These are phyloP conservation scores for Bruguiera parviflora DNA, from an alignment of 345 rosid genomes.

Conservation along the genomic window DNA sequence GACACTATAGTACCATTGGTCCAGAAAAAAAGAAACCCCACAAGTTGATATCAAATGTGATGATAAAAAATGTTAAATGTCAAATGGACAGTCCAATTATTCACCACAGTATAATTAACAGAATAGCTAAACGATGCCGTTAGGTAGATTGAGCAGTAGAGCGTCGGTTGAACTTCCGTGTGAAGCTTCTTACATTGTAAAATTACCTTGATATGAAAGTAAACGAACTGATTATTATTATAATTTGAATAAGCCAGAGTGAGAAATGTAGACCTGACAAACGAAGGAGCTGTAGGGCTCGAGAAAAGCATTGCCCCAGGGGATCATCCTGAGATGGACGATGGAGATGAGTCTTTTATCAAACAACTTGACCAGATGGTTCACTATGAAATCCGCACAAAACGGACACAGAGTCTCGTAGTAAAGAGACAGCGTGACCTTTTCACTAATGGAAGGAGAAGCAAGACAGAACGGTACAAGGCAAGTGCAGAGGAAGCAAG, in stretches of 20 bases:
- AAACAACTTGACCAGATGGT: conserved; percentile 60
- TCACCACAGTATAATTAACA: no score
- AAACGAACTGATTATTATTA: background rate
- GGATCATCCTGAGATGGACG: conserved; percentile 64
- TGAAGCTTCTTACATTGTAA: no score
- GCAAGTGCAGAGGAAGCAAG: conserved; percentile 10
- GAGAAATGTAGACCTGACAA: conserved; percentile 61
- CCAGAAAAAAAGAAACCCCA: background rate
- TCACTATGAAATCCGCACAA: conserved; percentile 70
- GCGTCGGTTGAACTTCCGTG: no score
- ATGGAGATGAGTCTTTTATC: conserved; percentile 49
- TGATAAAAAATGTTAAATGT: no score
- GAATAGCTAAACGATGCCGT: no score
- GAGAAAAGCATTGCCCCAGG: conserved; percentile 74
- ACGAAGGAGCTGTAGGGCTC: conserved; percentile 37
- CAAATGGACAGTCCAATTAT: no score
- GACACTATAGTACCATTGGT: background rate
- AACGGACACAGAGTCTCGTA: conserved; percentile 73
- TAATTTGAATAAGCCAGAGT: background rate
- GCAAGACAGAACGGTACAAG: background rate
- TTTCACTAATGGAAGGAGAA: conserved; percentile 19
- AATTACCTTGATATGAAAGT: no score
- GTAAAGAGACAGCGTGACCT: conserved; percentile 61
- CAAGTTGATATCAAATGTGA: no score
- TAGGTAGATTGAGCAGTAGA: no score